phyloP scores from a whole-genome alignment of 2,329 filamentous ascomycete species.

The Ceratocystis alfenasii region DNA sequence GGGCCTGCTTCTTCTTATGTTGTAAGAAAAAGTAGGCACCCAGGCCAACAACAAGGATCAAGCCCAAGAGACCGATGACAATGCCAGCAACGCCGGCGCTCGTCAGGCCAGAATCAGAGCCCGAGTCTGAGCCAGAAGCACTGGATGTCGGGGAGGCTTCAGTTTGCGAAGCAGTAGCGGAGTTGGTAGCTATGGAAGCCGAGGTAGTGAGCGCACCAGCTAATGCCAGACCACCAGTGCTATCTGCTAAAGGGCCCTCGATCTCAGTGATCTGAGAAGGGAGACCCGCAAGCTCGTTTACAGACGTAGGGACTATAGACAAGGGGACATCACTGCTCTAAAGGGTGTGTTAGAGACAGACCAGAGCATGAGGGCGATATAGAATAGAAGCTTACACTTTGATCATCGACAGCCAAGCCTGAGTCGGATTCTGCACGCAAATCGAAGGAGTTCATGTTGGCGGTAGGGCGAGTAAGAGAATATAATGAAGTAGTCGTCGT shows the following conservation, averaged over 20 bases:
- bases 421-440: neutral
- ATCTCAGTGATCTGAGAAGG: slow-evolving; percentile 19
- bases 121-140: slow-evolving; percentile 21
- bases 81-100: slow-evolving; percentile 61
- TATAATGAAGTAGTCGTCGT: neutral
- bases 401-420: neutral
- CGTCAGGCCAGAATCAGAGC: slow-evolving; percentile 19
- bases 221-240: slow-evolving; percentile 24
- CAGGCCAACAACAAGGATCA: slow-evolving; percentile 53
- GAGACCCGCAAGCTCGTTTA: slow-evolving; percentile 8
- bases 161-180: slow-evolving; percentile 18
- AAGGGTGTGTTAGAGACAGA: neutral
- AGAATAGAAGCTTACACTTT: neutral
- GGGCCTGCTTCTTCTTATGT: slow-evolving; percentile 55
- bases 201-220: slow-evolving; percentile 23
- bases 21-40: slow-evolving; percentile 60
- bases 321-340: neutral
- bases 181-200: slow-evolving; percentile 16
- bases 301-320: slow-evolving; percentile 1
- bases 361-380: neutral
- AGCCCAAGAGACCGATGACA: slow-evolving; percentile 66
- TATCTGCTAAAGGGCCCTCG: slow-evolving; percentile 24
- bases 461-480: neutral
- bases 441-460: slow-evolving; percentile 8
- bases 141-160: too few species aligned